Base-by-base conservation (phyloP, 1,139 yeast genomes). In the Nadsonia starkeyi-henricii region DNA sequence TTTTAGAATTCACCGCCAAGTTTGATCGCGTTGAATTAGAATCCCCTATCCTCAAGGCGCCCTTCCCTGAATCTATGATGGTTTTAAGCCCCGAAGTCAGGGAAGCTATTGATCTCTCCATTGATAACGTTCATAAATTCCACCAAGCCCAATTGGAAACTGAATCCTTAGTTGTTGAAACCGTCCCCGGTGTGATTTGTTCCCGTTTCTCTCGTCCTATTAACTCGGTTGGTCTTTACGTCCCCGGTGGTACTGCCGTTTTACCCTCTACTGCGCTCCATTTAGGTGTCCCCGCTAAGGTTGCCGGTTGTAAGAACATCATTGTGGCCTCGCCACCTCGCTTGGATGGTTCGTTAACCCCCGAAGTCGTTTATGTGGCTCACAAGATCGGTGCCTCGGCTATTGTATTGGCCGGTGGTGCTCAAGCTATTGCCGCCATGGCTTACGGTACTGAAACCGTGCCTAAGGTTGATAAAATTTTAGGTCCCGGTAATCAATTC, bases 241-340 rank as follows among this genome's bases (percentile, higher is more conserved):
- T 91, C 51, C 98, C 99, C 47, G 99, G 99, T 57, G 99, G 99
- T 57, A 88, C 98, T 47, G 99, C 99, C 1, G 93, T 93, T 30
- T 74, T 91, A 55, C 99, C 99, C 41, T 89, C 97, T 15, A 91
- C 99, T 19, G 95, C 98, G 13, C 76, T 91, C 70, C 91, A 91
- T 96, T 75, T 91, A 59, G 97, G 98, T 60, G 96, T 91, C 42
- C 98, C 98, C n/a, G 98, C 98, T 18, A 78, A 81, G 66, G 99
- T 91, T 52, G 99, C 99, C 23, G 96, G 96, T 2, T 91, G 98
- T 71, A 78, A 81, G 58, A 89, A 88, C 62, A 89, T 91, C 55
- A 70, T 89, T n/a, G 67, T 91, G 63, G 98, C 99, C 0, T 84
- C 97, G n/a, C 99, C 99, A 37, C 98, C 98, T 49, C 80, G 96